Base-by-base conservation (phyloP, 2,329 filamentous ascomycete species). In the Lachnum nothofagi region DNA sequence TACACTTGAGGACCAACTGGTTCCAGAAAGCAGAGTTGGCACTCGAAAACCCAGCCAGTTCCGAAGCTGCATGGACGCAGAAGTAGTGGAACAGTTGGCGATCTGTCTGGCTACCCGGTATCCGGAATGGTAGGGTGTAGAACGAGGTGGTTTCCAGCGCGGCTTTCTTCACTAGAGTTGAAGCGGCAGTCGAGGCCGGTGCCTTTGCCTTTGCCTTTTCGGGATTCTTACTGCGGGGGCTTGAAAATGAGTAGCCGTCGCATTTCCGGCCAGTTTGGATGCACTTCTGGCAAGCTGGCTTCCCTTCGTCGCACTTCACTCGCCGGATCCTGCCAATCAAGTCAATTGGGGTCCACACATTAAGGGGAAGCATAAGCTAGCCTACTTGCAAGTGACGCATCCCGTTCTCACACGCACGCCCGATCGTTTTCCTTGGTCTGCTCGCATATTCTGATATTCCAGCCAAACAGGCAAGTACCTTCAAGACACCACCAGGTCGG, bases 11-110 rank as follows among this genome's bases (percentile, higher is more conserved):
- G 3, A 85, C 79, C 16, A 74, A 72, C 38, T 73, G 71, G 1
- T 73, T 78, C 80, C 81, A 85, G 60, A 84, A 85, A 2, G 73
- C 69, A 22, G 74, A 75, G 59, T 83, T 77, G 52, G 79, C 83
- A n/a, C 80, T 79, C 0, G 80, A 82, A 6, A 85, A 68, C 57
- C 82, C 79, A 31, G 67, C 74, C 2, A 34, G 31, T 10, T 34
- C 31, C 31, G 8, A 16, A 5, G 31, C 31, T 5, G 31, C 31
- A 34, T 34, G 31, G 9, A 34, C 31, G 31, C 31, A 34, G 31
- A 34, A 34, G 31, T 34, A 34, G 31, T 34, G 31, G 31, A 34
- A 34, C n/a, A 34, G 31, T 34, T 34, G 31, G 5, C 31, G 31
- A 34, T 34, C 31, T 10, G 5, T 16, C n/a, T 34, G 31, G 31